phyloP scores from a whole-genome alignment of 2,329 filamentous ascomycete genomes.

The Sarocladium strictum region DNA sequence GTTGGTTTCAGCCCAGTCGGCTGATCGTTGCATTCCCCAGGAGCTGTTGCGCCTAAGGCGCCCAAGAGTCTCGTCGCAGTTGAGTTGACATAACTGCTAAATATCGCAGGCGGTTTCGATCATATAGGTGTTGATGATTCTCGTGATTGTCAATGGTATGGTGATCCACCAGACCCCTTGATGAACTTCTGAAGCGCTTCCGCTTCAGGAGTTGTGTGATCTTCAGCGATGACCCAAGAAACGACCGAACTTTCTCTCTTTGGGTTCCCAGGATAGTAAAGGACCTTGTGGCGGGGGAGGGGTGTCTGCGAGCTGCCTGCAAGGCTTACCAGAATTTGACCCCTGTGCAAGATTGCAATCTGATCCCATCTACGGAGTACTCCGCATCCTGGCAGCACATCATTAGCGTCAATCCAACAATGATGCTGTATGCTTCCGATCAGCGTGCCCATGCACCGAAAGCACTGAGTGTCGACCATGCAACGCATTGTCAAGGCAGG shows the following conservation, averaged over 20 bases:
- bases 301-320: not conserved
- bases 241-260: not conserved
- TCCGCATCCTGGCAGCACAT: constrained; percentile 4
- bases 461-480: too few species aligned
- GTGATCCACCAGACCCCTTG: not conserved
- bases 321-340: not conserved
- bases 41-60: too few species aligned
- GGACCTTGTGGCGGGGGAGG: not conserved
- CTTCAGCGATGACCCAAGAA: not conserved
- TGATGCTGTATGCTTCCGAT: too few species aligned
- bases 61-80: too few species aligned
- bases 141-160: not conserved
- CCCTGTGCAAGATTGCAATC: not conserved
- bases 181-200: not conserved
- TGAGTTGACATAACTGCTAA: too few species aligned
- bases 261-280: not conserved
- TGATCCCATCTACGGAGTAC: constrained; percentile 3
- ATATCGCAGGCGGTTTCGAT: too few species aligned
- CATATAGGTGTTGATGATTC: not conserved
- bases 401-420: not conserved
- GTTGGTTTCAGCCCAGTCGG: too few species aligned
- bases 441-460: too few species aligned
- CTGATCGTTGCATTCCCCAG: too few species aligned
- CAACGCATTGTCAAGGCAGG: too few species aligned
- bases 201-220: not conserved